These are phyloP conservation scores for Paramecium sonneborni DNA, from an alignment of 73 alveolate species.

Conservation along the genomic window DNA sequence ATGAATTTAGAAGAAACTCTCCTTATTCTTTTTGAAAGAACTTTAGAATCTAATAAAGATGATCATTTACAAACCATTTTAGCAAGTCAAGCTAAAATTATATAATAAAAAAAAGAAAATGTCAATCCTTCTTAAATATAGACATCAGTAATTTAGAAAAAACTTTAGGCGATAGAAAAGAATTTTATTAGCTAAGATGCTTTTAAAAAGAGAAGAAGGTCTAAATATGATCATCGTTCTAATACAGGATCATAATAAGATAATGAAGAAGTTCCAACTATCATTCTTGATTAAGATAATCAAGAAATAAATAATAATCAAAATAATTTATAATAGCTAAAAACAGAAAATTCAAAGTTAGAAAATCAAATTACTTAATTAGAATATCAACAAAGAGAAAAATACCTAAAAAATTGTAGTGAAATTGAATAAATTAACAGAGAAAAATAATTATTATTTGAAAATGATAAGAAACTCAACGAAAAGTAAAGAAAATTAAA, in stretches of 20 bases:
- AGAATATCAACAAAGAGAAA: neutral
- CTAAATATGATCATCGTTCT: constrained; percentile 2
- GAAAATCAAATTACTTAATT: neutral
- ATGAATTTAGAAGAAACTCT: constrained; percentile 11
- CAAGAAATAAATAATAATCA: neutral
- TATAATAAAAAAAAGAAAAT: neutral
- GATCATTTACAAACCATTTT: neutral
- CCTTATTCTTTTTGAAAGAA: neutral
- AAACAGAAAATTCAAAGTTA: neutral
- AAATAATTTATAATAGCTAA: neutral
- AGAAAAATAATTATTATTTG: neutral
- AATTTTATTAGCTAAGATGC: neutral
- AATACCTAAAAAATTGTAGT: neutral
- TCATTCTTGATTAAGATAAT: neutral
- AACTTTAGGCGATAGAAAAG: neutral
- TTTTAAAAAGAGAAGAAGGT: neutral
- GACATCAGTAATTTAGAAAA: neutral
- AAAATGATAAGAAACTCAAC: neutral
- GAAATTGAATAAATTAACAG: neutral
- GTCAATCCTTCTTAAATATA: neutral
- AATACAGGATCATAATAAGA: neutral
- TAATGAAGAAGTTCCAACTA: neutral
- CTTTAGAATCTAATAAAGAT: neutral
- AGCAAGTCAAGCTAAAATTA: neutral
- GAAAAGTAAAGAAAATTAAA: neutral